phyloP scores from a whole-genome alignment of 2,329 filamentous ascomycete genomes.

The Aspergillus amoenus region DNA sequence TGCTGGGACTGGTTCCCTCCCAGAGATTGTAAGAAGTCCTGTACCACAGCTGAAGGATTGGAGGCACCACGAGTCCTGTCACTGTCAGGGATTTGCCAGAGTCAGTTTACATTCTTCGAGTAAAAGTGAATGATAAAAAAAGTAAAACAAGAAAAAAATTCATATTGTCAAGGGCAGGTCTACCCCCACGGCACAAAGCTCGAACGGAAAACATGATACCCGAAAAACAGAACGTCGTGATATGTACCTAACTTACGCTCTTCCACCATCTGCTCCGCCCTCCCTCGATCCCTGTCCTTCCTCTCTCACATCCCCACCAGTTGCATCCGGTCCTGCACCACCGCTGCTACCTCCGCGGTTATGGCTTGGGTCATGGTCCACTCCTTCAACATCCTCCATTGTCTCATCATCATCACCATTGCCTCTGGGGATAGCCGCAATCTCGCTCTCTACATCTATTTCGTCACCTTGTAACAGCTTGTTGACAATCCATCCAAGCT shows the following conservation, averaged over 20 bases:
- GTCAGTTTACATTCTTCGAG: constrained; percentile 10
- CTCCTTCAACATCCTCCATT: constrained; percentile 73
- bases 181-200: constrained; percentile 2
- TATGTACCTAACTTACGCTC: constrained; percentile 99
- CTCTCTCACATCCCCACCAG: constrained; percentile 85
- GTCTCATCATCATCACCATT: constrained; percentile 68
- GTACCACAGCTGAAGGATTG: constrained; percentile 76
- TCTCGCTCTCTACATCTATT: constrained; percentile 72
- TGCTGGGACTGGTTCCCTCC: constrained; percentile 55
- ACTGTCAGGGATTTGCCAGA: constrained; percentile 53
- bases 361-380: constrained; percentile 57
- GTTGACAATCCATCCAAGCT: constrained; percentile 86
- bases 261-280: constrained; percentile 91
- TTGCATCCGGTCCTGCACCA: constrained; percentile 81
- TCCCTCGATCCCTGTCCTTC: constrained; percentile 87
- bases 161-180: constrained; percentile 7
- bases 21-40: constrained; percentile 84
- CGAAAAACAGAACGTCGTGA: constrained; percentile 33
- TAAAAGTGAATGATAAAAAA: constrained; percentile 4
- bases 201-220: constrained; percentile 7
- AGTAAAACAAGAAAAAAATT: constrained; percentile 7
- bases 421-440: constrained; percentile 60
- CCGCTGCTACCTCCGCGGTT: constrained; percentile 65
- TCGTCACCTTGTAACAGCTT: constrained; percentile 83
- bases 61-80: constrained; percentile 61